Evolutionary conservation across 805 yeast genomes (phyloP), one percentile per base, ranked within the genome.

Genomic region (Metschnikowia reukaufii): DNA sequence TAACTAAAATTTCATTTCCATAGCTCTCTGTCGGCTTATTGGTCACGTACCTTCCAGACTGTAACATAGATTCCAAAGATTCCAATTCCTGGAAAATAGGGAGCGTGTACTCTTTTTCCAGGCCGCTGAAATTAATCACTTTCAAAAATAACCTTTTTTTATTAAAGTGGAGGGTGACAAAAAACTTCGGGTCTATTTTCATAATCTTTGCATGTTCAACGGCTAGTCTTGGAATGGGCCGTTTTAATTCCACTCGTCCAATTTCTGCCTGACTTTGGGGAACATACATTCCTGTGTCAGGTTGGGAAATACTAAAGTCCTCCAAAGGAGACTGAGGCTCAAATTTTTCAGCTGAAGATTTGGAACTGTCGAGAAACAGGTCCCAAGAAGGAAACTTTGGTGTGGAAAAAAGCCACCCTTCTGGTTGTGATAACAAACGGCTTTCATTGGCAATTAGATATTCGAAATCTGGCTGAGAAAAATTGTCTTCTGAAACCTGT

Each of bases 91-190:
- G 16, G 31, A 54, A 54, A 3, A 54, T 42, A 9, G 57, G 54
- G 18, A 49, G 49, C 8, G 13, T 39, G 36, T 54, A 49, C 27
- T 54, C 57, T 33, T 34, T 27, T 6, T 21, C 48, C 6, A 42
- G 45, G n/a, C 55, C 55, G 31, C 57, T 53, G 9, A 18, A 5
- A 13, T 38, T 19, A 9, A 52, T 15, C 17, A 50, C 54, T 1
- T 25, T 32, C 30, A 49, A 32, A 18, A 44, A 41, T 15, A 36
- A 33, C 20, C 41, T 47, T 10, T 23, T 15, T 8, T 16, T 13
- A 15, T 17, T 29, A 12, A 49, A 42, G n/a, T 20, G 39, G 34
- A 51, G 40, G 12, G 27, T 38, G n/a, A 51, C 52, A 9, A 42
- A 18, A 27, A 20, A 32, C 31, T 13, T 36, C 30, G 7, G 19